These are phyloP conservation scores for Nasturtium officinale DNA, from an alignment of 345 rosid species.

Conservation along the genomic window DNA sequence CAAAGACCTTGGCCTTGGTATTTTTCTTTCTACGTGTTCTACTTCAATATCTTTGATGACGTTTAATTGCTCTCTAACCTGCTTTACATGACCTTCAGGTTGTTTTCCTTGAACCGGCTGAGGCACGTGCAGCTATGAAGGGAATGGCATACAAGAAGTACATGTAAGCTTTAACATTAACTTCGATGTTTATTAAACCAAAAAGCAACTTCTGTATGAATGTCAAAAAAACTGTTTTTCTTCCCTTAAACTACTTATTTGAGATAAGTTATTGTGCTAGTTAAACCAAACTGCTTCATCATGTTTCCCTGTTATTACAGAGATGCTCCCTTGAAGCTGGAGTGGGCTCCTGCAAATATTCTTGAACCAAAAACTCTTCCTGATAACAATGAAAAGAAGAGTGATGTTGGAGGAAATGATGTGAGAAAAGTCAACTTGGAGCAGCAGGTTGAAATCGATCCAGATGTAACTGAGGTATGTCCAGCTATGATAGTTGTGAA, in stretches of 20 bases:
- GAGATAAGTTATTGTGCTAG: constrained; percentile 4
- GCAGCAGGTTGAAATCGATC: constrained; percentile 70
- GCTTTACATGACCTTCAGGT: constrained; percentile 53
- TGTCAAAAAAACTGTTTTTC: background rate
- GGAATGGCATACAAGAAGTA: constrained; percentile 88
- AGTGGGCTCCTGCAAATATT: constrained; percentile 89
- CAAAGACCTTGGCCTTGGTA: constrained; percentile 93
- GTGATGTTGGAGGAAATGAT: constrained; percentile 60
- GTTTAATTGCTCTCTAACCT: constrained; percentile 9
- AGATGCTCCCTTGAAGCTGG: constrained; percentile 89
- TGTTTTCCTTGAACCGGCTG: constrained; percentile 85
- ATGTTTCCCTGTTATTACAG: constrained; percentile 48
- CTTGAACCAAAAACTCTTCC: constrained; percentile 51
- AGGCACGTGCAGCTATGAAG: constrained; percentile 85
- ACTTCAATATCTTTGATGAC: background rate
- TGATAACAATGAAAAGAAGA: constrained; percentile 43
- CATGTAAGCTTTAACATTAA: constrained; percentile 58
- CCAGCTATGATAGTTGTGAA: constrained; percentile 21
- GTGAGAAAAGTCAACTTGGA: constrained; percentile 64
- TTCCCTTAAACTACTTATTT: background rate
- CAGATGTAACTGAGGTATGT: constrained; percentile 80
- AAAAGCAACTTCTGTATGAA: background rate
- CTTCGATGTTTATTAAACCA: constrained; percentile 9
- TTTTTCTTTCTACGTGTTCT: background rate
- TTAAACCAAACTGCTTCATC: constrained; percentile 16